Evolutionary conservation across 2,329 filamentous ascomycete genomes (phyloP).

Genomic region (Paracoccidioides brasiliensis): DNA sequence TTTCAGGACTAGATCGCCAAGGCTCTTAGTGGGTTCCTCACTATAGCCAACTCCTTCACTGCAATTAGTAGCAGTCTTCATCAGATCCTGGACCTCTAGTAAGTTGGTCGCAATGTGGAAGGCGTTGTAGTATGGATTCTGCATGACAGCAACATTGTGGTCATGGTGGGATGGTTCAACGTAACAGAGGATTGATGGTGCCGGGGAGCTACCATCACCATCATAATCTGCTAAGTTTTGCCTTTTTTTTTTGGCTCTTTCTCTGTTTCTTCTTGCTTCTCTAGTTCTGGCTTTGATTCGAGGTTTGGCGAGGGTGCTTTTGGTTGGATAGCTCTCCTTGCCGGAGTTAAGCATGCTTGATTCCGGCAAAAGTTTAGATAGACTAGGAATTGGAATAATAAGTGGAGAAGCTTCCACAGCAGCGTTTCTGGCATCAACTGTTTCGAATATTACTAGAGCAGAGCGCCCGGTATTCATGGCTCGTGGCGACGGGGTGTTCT

Average conservation of each 20-base stretch:
- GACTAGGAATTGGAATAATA: slow-evolving; percentile 10
- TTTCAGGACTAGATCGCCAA: too few species aligned
- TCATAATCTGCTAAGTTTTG: background rate
- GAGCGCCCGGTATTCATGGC: slow-evolving; percentile 8
- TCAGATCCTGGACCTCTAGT: slow-evolving; percentile 19
- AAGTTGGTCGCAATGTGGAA: slow-evolving; percentile 16
- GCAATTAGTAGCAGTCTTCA: slow-evolving; percentile 7
- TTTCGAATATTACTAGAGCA: slow-evolving; percentile 23
- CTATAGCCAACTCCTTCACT: background rate
- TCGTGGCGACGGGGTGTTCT: background rate
- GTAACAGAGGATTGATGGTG: slow-evolving; percentile 11
- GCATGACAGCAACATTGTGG: slow-evolving; percentile 16
- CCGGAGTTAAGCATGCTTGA: background rate
- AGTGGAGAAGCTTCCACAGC: background rate
- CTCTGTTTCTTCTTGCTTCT: background rate
- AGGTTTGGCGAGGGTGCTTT: background rate
- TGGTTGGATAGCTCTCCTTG: background rate
- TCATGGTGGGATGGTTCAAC: slow-evolving; percentile 19
- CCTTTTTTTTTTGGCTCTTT: background rate
- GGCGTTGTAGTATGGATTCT: slow-evolving; percentile 22
- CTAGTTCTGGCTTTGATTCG: slow-evolving; percentile 1
- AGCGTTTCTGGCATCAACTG: background rate
- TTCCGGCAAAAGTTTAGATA: background rate
- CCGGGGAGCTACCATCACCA: background rate
- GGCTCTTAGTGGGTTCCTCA: too few species aligned